Percentiles rank a stretch among this genome's conserved stretches.
phyloP scores from a whole-genome alignment of 345 rosid genomes.

The Chamaenerion angustifolium region DNA sequence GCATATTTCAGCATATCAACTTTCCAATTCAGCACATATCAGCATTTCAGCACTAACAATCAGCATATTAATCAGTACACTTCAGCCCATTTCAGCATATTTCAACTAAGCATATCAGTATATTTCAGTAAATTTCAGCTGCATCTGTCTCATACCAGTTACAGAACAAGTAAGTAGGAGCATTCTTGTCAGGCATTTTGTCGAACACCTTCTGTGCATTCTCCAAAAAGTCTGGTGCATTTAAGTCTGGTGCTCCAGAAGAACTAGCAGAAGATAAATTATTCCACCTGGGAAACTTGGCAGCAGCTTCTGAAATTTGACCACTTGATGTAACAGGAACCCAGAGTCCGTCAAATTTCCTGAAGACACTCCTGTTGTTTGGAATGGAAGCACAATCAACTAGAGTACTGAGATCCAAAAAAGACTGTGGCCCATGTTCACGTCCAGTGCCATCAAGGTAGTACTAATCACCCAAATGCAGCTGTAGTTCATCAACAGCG shows the following conservation, averaged over 20 bases:
- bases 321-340: conserved; percentile 47
- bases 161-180: too few species aligned
- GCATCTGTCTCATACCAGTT: too few species aligned
- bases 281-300: conserved; percentile 20
- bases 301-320: conserved; percentile 27
- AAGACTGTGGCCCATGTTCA: conserved; percentile 73
- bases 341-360: conserved; percentile 87
- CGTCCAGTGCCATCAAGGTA: conserved; percentile 88
- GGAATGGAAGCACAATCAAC: conserved; percentile 57
- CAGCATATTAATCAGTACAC: too few species aligned
- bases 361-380: conserved; percentile 66
- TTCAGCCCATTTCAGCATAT: too few species aligned
- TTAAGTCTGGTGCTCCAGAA: conserved; percentile 21
- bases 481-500: conserved; percentile 53
- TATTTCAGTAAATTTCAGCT: too few species aligned
- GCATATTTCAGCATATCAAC: too few species aligned
- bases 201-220: too few species aligned
- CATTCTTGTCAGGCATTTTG: too few species aligned
- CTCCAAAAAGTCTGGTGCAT: too few species aligned
- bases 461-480: conserved; percentile 96
- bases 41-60: too few species aligned
- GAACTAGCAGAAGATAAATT: conserved; percentile 23
- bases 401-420: conserved; percentile 59
- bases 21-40: too few species aligned
- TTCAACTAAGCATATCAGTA: too few species aligned